Base-by-base conservation (phyloP, 2,329 filamentous ascomycete species). In the Purpureocillium lavendulum region DNA sequence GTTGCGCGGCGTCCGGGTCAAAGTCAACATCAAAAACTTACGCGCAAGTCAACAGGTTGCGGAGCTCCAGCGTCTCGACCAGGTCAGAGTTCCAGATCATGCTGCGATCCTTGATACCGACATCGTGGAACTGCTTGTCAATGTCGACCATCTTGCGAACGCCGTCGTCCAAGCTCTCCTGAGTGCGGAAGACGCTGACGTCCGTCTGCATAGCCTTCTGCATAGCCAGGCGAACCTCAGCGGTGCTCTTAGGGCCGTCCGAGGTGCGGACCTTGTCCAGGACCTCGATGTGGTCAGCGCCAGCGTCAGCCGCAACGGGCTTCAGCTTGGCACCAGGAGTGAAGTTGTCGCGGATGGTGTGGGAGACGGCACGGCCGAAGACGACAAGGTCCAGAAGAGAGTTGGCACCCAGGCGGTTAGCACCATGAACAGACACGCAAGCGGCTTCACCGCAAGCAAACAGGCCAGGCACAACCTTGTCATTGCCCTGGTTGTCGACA, bases 71-170 rank as follows among this genome's bases (percentile, higher is more conserved):
- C 7, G 90, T 94, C 76, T 97, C 90, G 46, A 95, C 87, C 30
- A 97, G 79, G 59, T 97, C 90, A 17, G 86, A 88, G 80, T 97
- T 97, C 90, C 90, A 97, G 73, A 97, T 97, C 90, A 97, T 96
- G 76, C 87, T 94, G 66, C 92, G 85, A 67, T 97, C 90, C 79
- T 95, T 94, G 70, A 87, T 96, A 58, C 87, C 87, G 53, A 97
- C 83, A 58, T 96, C 74, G 54, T 73, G 67, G 69, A 84, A 97
- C 56, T 72, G 75, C 54, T 76, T 66, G 62, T 97, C 90, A 53
- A 97, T 87, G 52, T 87, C 80, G 49, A 69, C 80, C 64, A 97
- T 92, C 73, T 82, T 89, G 66, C 74, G 71, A 46, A 95, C 89
- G 77, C 90, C 90, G 67, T 96, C 86, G 52, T 96, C 87, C 63